phyloP scores from a whole-genome alignment of 495 filamentous ascomycete genomes.

The Daldinia loculata region DNA sequence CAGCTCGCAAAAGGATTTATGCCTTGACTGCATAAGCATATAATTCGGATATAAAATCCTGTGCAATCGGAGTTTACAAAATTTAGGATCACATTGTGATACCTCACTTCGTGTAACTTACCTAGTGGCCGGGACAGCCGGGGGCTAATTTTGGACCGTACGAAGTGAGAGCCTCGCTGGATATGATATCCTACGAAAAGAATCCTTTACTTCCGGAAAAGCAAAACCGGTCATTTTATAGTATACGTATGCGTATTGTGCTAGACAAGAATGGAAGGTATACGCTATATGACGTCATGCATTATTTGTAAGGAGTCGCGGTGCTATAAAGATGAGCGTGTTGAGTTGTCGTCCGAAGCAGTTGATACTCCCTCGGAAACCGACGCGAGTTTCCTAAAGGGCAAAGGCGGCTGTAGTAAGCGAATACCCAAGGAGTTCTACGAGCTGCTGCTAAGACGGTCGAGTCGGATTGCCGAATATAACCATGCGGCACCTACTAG shows the following conservation, averaged over 20 bases:
- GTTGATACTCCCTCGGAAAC: not conserved
- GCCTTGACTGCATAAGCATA: not conserved
- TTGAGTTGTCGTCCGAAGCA: not conserved
- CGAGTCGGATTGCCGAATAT: constrained; percentile 29
- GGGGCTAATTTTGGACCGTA: not conserved
- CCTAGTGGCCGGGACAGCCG: not conserved
- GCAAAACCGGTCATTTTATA: not conserved
- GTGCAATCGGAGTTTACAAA: not conserved
- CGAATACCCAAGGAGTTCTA: not conserved
- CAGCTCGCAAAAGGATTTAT: not conserved
- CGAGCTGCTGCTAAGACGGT: constrained; percentile 1
- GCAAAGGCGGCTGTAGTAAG: constrained; percentile 32
- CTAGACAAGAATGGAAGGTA: not conserved
- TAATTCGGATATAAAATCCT: constrained; percentile 1
- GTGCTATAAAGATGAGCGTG: constrained; percentile 2
- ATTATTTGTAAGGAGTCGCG: not conserved
- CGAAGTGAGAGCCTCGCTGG: not conserved
- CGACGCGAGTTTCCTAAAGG: constrained; percentile 13
- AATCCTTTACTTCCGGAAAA: constrained; percentile 7
- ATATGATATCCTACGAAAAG: not conserved
- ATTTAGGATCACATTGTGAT: not conserved
- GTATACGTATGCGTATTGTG: not conserved
- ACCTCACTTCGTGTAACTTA: not conserved
- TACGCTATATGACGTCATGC: constrained; percentile 32
- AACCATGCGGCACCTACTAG: constrained; percentile 23